Percentiles rank a stretch among this genome's conserved stretches.
Conservation (phyloP, 2,329 filamentous ascomycete species). For the Nothophoma quercina region DNA sequence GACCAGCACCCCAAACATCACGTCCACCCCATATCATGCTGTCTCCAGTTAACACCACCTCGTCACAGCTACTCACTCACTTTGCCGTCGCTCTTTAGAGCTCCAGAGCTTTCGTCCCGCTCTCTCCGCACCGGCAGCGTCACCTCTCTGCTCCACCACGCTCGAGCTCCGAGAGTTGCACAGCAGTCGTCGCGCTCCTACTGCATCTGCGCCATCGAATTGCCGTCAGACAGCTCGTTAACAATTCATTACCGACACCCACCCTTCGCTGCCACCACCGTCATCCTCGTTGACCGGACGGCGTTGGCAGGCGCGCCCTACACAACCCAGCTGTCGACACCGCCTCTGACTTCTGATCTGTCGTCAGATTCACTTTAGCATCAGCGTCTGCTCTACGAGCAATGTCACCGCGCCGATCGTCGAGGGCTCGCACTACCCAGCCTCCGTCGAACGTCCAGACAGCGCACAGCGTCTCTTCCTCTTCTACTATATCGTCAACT, state of each 20-base stretch:
- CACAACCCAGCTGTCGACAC: slow-evolving; percentile 15
- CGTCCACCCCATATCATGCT: slow-evolving; percentile 40
- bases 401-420: slow-evolving; percentile 84
- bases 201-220: slow-evolving; percentile 20
- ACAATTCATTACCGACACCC: slow-evolving; percentile 7
- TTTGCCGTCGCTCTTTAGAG: slow-evolving; percentile 44
- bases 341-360: slow-evolving; percentile 1
- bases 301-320: slow-evolving; percentile 22
- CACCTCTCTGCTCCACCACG: slow-evolving; percentile 35
- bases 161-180: slow-evolving; percentile 23
- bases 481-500: slow-evolving; percentile 74
- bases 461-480: slow-evolving; percentile 78
- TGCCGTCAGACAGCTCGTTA: slow-evolving; percentile 13
- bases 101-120: slow-evolving; percentile 48
- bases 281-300: slow-evolving; percentile 20
- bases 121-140: slow-evolving; percentile 44
- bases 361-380: background rate
- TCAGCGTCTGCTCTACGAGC: slow-evolving; percentile 20
- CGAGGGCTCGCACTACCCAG: slow-evolving; percentile 84
- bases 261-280: slow-evolving; percentile 22
- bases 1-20: slow-evolving; percentile 24
- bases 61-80: slow-evolving; percentile 36
- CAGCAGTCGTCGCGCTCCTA: slow-evolving; percentile 19
- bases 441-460: slow-evolving; percentile 68
- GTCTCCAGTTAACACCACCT: slow-evolving; percentile 23